Evolutionary conservation across 2,329 filamentous ascomycete genomes (phyloP).

Genomic region (Zymoseptoria crescenta): DNA sequence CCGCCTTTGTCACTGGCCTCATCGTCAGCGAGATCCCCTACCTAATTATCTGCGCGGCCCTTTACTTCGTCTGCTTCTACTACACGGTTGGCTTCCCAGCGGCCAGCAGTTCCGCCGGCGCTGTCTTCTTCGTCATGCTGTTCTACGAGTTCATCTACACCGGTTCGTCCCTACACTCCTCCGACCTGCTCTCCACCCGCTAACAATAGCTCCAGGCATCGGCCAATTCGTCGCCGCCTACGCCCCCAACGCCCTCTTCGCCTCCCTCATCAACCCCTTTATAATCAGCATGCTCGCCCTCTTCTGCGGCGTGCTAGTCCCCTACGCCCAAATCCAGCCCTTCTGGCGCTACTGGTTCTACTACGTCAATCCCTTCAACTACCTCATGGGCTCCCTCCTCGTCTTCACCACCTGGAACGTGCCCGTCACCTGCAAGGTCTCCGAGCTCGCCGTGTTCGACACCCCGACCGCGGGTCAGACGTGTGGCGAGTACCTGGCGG

Average conservation of each 20-base stretch:
- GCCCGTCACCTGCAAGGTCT: constrained; percentile 30
- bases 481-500: constrained; percentile 50
- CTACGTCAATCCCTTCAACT: constrained; percentile 35
- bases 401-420: constrained; percentile 35
- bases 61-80: constrained; percentile 31
- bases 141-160: constrained; percentile 51
- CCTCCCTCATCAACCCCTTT: constrained; percentile 37
- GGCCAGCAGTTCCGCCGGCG: constrained; percentile 40
- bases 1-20: constrained; percentile 61
- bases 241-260: constrained; percentile 36
- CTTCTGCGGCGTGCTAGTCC: constrained; percentile 28
- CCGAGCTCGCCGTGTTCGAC: constrained; percentile 36
- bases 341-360: constrained; percentile 33
- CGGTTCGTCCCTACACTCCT: background rate
- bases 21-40: constrained; percentile 64
- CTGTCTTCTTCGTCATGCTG: constrained; percentile 36
- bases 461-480: constrained; percentile 43
- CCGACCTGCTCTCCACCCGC: background rate
- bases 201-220: constrained; percentile 25
- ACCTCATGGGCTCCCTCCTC: constrained; percentile 34
- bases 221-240: constrained; percentile 49
- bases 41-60: constrained; percentile 51
- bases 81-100: constrained; percentile 34
- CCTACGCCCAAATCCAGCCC: constrained; percentile 24
- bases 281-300: constrained; percentile 25